Evolutionary conservation across 2,329 filamentous ascomycete genomes (phyloP).

Genomic region (Diaporthe sp.): DNA sequence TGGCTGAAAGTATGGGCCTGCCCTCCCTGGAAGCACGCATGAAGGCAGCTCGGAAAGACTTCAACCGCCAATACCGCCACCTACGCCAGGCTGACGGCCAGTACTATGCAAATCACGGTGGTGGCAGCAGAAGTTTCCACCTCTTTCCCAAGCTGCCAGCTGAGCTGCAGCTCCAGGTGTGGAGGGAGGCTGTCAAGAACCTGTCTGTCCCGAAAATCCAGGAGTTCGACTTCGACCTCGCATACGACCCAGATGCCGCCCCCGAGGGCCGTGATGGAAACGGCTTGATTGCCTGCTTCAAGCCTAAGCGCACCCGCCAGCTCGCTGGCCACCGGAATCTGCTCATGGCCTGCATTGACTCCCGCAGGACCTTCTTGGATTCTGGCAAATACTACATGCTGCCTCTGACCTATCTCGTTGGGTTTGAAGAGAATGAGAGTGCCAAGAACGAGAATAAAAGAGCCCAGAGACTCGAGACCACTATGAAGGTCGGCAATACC

Average conservation of each 20-base stretch:
- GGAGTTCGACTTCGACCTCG: constrained; percentile 4
- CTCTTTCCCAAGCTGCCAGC: not conserved
- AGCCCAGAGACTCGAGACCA: not conserved
- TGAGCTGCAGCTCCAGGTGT: not conserved
- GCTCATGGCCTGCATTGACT: not conserved
- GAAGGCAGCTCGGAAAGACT: no score
- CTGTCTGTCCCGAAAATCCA: not conserved
- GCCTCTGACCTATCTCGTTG: not conserved
- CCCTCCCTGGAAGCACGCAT: not conserved
- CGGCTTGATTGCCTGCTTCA: constrained; percentile 3
- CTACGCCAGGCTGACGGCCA: not conserved
- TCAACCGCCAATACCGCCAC: not conserved
- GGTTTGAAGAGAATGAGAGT: not conserved
- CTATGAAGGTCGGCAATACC: not conserved
- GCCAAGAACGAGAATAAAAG: not conserved
- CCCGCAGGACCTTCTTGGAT: not conserved
- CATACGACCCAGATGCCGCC: not conserved
- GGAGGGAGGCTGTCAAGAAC: not conserved
- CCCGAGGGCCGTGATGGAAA: not conserved
- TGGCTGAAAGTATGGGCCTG: not conserved
- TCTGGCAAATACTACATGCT: not conserved
- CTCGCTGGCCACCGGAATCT: not conserved
- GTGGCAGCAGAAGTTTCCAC: not conserved
- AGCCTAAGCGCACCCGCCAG: not conserved
- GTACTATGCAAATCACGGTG: not conserved